Percentiles rank a stretch among this genome's conserved stretches.
Evolutionary conservation across 192 early-diverging fungal genomes (phyloP).

Genomic region (Backusella circina): DNA sequence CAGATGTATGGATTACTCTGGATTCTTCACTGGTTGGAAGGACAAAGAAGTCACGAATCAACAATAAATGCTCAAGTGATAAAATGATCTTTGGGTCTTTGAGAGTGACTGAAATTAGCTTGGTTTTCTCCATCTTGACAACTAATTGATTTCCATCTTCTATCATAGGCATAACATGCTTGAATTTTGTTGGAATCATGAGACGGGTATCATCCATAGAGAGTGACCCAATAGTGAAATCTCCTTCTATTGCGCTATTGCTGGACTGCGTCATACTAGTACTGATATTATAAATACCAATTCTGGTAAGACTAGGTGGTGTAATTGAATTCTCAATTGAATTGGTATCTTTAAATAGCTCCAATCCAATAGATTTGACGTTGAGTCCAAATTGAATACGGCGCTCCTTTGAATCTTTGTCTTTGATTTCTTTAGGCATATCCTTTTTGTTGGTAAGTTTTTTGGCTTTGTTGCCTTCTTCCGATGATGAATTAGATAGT

Average conservation of each 20-base stretch:
- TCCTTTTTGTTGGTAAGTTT: neutral
- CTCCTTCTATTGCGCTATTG: constrained; percentile 63
- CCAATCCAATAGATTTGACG: constrained; percentile 69
- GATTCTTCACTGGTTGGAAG: constrained; percentile 35
- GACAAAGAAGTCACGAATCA: constrained; percentile 62
- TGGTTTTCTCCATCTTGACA: constrained; percentile 36
- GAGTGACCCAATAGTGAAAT: constrained; percentile 64
- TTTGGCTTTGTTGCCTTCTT: neutral
- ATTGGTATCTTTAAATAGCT: constrained; percentile 66
- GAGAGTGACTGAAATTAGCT: constrained; percentile 60
- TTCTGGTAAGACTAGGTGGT: constrained; percentile 47
- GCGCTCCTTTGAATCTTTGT: neutral
- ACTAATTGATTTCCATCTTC: constrained; percentile 59
- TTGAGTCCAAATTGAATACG: constrained; percentile 50
- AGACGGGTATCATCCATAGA: constrained; percentile 78
- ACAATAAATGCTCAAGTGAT: constrained; percentile 70
- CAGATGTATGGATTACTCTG: constrained; percentile 16
- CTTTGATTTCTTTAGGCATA: neutral
- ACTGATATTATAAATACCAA: constrained; percentile 42
- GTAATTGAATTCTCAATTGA: constrained; percentile 44
- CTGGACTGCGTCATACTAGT: constrained; percentile 55
- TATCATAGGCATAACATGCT: constrained; percentile 72
- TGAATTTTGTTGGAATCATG: constrained; percentile 70
- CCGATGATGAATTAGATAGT: constrained; percentile 38
- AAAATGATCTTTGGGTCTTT: constrained; percentile 67